Evolutionary conservation across 495 filamentous ascomycete species (phyloP).

Genomic region (Aspergillus carlsbadensis): DNA sequence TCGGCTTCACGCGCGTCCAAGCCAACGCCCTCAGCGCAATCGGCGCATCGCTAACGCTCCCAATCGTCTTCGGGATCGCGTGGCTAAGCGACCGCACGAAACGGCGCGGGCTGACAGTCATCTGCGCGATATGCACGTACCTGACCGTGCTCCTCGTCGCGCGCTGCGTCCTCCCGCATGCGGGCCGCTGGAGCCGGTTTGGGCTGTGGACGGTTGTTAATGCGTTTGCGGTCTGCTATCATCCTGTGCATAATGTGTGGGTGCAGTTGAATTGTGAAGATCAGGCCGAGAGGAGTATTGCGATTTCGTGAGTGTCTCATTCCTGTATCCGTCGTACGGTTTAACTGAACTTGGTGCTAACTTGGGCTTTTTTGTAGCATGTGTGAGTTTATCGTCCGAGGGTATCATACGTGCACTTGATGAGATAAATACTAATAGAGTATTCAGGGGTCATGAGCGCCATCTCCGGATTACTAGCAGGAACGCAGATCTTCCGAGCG

Average conservation of each 20-base stretch:
- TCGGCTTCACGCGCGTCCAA: slow-evolving; percentile 30
- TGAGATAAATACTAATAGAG: background rate
- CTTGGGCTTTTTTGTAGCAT: slow-evolving; percentile 21
- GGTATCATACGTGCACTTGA: no score
- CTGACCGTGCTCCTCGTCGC: slow-evolving; percentile 22
- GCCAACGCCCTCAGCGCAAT: slow-evolving; percentile 38
- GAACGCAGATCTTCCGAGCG: slow-evolving; percentile 30
- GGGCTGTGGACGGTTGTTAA: slow-evolving; percentile 34
- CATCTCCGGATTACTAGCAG: slow-evolving; percentile 30
- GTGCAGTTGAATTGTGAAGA: slow-evolving; percentile 30
- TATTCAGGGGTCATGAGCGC: slow-evolving; percentile 31
- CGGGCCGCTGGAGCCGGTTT: slow-evolving; percentile 24
- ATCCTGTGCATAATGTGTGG: slow-evolving; percentile 38
- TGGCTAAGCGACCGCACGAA: slow-evolving; percentile 27
- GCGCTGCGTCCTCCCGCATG: slow-evolving; percentile 14
- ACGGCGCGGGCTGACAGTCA: slow-evolving; percentile 24
- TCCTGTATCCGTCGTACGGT: no score
- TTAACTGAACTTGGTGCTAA: no score
- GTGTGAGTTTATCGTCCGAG: slow-evolving; percentile 31
- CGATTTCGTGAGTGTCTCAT: slow-evolving; percentile 26
- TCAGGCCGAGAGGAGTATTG: slow-evolving; percentile 29
- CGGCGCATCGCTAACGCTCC: slow-evolving; percentile 29
- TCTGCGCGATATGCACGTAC: slow-evolving; percentile 23
- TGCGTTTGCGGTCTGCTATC: slow-evolving; percentile 32
- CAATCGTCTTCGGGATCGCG: slow-evolving; percentile 31